Evolutionary conservation across 2,329 filamentous ascomycete genomes (phyloP).

Genomic region (Verticillium isaacii): DNA sequence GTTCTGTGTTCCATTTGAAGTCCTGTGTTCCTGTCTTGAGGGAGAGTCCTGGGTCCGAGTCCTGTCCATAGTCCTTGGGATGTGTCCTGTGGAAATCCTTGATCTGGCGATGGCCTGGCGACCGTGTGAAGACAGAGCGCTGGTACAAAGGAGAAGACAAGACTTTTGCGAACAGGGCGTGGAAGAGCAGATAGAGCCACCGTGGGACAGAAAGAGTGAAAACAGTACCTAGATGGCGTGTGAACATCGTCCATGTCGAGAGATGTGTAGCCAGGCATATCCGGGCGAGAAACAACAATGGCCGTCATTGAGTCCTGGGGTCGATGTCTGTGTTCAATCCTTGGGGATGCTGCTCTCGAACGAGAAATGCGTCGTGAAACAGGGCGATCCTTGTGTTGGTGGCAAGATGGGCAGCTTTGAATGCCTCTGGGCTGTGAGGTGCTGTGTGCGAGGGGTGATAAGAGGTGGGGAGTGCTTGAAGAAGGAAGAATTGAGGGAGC

Average conservation of each 20-base stretch:
- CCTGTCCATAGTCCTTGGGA: not conserved
- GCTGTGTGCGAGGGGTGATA: constrained; percentile 9
- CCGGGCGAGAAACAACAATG: constrained; percentile 41
- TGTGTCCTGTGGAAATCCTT: constrained; percentile 4
- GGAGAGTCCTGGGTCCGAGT: constrained; percentile 5
- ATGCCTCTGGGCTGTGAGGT: constrained; percentile 6
- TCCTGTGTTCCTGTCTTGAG: constrained; percentile 12
- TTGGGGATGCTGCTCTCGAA: constrained; percentile 4
- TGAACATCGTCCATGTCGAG: constrained; percentile 56
- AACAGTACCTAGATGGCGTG: constrained; percentile 59
- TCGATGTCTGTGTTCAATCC: constrained; percentile 17
- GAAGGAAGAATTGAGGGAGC: constrained; percentile 13
- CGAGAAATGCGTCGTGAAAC: constrained; percentile 7
- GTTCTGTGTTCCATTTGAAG: constrained; percentile 4
- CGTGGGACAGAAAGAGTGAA: constrained; percentile 41
- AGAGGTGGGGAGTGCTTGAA: constrained; percentile 9
- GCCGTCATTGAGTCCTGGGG: constrained; percentile 44
- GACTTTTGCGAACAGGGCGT: constrained; percentile 20
- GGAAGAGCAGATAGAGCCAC: constrained; percentile 33
- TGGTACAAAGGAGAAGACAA: constrained; percentile 20
- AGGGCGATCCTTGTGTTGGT: constrained; percentile 11
- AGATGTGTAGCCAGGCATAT: constrained; percentile 51
- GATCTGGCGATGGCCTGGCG: constrained; percentile 6
- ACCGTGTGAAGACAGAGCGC: constrained; percentile 2
- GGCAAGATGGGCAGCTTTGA: constrained; percentile 12